Conservation (phyloP, 768 basidiomycete genomes). For the Psilocybe azurescens region DNA sequence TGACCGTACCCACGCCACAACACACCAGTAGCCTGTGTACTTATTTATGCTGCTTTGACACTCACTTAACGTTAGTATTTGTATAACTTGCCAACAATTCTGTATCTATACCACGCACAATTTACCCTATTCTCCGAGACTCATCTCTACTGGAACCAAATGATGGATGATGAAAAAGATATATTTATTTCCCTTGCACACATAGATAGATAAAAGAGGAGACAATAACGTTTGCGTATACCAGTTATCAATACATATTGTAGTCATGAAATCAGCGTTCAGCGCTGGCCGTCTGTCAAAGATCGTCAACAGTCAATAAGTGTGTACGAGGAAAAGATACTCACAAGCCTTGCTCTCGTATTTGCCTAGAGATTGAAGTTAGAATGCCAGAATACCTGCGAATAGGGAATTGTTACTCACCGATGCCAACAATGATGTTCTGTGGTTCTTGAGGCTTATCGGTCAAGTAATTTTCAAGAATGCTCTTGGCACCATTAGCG, state of each 20-base stretch:
- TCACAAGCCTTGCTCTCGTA: constrained; percentile 53
- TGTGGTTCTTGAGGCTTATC: constrained; percentile 72
- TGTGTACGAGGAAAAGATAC: constrained; percentile 17
- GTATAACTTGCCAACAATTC: not conserved
- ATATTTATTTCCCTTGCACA: not conserved
- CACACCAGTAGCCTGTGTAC: not conserved
- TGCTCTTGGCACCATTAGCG: constrained; percentile 70
- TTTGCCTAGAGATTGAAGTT: constrained; percentile 30
- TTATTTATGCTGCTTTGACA: not conserved
- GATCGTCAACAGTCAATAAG: constrained; percentile 4
- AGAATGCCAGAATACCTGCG: constrained; percentile 1
- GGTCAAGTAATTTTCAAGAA: constrained; percentile 72
- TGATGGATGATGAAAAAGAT: no score
- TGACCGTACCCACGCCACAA: not conserved
- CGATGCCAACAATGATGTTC: constrained; percentile 82
- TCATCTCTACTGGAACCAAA: not conserved
- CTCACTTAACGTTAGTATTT: not conserved
- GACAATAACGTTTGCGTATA: not conserved
- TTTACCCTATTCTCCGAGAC: not conserved
- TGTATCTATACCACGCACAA: constrained; percentile 12
- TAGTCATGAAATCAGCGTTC: constrained; percentile 18
- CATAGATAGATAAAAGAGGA: not conserved
- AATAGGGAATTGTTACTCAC: constrained; percentile 40
- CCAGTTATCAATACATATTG: not conserved
- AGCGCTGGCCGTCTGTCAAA: constrained; percentile 56